These are phyloP conservation scores for Eucalyptus pauciflora DNA, from an alignment of 345 rosid species.

Conservation along the genomic window DNA sequence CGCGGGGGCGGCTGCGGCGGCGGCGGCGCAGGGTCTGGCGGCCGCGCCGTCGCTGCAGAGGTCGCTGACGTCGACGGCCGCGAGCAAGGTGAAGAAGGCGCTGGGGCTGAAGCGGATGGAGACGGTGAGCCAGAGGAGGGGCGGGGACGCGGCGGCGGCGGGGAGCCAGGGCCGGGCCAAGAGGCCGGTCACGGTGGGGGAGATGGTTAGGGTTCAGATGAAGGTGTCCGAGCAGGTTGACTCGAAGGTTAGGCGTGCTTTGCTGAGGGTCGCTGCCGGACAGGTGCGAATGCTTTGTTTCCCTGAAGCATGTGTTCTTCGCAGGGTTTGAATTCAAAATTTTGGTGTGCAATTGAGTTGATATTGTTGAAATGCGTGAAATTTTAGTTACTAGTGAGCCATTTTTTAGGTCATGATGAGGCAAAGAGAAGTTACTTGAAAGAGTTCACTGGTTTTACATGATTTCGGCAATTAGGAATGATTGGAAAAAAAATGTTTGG, in stretches of 20 bases:
- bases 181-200: constrained; percentile 69
- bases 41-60: constrained; percentile 59
- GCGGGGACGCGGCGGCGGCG: not conserved
- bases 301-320: not conserved
- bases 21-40: not conserved
- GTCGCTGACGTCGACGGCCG: constrained; percentile 75
- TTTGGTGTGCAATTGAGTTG: constrained; percentile 3
- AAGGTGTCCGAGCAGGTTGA: constrained; percentile 70
- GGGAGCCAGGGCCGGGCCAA: constrained; percentile 9
- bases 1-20: not conserved
- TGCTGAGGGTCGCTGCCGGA: constrained; percentile 72
- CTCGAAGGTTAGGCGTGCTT: constrained; percentile 79
- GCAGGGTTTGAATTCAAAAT: not conserved
- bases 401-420: not conserved
- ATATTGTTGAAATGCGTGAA: not conserved
- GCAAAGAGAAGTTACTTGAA: not conserved
- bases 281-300: constrained; percentile 36
- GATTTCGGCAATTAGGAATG: not conserved
- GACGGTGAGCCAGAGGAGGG: constrained; percentile 9
- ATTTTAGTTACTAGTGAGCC: not conserved
- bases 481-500: not conserved
- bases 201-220: constrained; percentile 76
- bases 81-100: constrained; percentile 89
- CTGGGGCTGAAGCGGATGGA: constrained; percentile 66
- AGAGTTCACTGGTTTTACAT: not conserved